phyloP scores from a whole-genome alignment of 163 green algal genomes.

The Prototheca stagnorum region DNA sequence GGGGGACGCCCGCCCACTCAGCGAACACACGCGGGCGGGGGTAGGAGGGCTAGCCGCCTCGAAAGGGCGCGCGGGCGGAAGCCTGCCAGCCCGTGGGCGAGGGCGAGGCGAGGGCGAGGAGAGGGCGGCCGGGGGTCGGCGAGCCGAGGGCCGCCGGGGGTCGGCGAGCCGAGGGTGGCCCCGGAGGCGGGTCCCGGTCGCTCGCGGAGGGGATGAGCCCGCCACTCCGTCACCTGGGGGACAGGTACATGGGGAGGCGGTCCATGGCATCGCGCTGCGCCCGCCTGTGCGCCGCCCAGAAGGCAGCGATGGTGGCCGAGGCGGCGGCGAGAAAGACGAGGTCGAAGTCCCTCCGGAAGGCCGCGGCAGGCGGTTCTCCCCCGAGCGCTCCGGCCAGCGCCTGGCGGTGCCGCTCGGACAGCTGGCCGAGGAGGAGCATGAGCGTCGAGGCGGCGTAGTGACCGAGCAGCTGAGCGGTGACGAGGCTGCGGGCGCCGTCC shows the following conservation, averaged over 20 bases:
- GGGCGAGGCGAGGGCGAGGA: too few relatives aligned
- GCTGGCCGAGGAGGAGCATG: conserved; percentile 68
- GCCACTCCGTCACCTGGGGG: too few relatives aligned
- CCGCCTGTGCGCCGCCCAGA: conserved; percentile 18
- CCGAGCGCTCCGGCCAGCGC: conserved; percentile 57
- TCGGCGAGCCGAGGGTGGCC: too few relatives aligned
- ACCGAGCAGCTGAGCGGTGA: conserved; percentile 79
- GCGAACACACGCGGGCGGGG: too few relatives aligned
- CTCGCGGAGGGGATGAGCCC: too few relatives aligned
- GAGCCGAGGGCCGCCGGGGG: too few relatives aligned
- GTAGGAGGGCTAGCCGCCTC: too few relatives aligned
- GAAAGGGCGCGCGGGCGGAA: too few relatives aligned
- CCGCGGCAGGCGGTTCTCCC: conserved; percentile 37
- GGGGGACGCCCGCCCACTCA: too few relatives aligned
- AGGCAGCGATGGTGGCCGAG: conserved; percentile 39
- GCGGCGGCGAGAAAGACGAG: conserved; percentile 63
- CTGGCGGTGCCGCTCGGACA: conserved; percentile 22
- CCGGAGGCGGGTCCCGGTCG: too few relatives aligned
- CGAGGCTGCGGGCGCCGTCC: conserved; percentile 46
- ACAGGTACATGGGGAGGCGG: conserved; percentile 12
- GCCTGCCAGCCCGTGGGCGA: too few relatives aligned
- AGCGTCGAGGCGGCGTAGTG: conserved; percentile 84
- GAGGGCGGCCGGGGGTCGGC: too few relatives aligned
- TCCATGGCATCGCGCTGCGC: conserved; percentile 8
- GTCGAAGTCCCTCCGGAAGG: conserved; percentile 78